Conservation (phyloP, 176 grass and related monocot species). For the Leersia perrieri region DNA sequence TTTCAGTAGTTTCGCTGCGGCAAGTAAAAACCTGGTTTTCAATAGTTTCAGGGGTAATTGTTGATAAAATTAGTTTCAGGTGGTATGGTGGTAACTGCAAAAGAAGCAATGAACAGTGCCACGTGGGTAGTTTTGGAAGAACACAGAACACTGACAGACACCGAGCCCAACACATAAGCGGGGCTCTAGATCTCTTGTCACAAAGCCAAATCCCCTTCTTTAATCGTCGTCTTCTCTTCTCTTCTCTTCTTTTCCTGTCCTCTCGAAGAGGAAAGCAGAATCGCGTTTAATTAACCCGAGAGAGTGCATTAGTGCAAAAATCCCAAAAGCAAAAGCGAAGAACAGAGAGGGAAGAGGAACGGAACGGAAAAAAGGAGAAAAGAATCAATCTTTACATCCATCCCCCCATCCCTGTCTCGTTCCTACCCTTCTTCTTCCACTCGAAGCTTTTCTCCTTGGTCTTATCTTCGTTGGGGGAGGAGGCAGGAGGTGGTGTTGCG, state of each 20-base stretch:
- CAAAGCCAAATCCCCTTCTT: conserved; percentile 26
- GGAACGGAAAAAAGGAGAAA: not conserved
- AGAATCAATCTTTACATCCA: not conserved
- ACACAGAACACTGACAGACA: not conserved
- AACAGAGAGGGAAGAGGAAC: not conserved
- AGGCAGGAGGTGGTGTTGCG: not conserved
- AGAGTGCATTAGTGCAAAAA: not conserved
- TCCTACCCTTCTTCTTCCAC: conserved; percentile 22
- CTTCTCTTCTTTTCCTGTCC: not conserved
- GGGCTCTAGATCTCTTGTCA: not conserved
- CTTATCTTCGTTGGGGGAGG: not conserved
- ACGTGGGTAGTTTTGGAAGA: conserved; percentile 25
- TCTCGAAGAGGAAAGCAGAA: not conserved
- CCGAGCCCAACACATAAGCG: not conserved
- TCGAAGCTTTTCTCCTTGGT: conserved; percentile 17
- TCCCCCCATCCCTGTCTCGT: not conserved
- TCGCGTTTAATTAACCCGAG: not conserved
- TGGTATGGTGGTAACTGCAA: too few relatives aligned
- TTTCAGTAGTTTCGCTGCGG: too few relatives aligned
- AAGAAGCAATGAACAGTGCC: not conserved
- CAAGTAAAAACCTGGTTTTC: too few relatives aligned
- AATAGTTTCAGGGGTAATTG: too few relatives aligned
- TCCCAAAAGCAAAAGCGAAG: not conserved
- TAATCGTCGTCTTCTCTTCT: not conserved
- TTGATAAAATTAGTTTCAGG: too few relatives aligned